Evolutionary conservation across 495 filamentous ascomycete genomes (phyloP).

Genomic region (Lophium mytilinum): DNA sequence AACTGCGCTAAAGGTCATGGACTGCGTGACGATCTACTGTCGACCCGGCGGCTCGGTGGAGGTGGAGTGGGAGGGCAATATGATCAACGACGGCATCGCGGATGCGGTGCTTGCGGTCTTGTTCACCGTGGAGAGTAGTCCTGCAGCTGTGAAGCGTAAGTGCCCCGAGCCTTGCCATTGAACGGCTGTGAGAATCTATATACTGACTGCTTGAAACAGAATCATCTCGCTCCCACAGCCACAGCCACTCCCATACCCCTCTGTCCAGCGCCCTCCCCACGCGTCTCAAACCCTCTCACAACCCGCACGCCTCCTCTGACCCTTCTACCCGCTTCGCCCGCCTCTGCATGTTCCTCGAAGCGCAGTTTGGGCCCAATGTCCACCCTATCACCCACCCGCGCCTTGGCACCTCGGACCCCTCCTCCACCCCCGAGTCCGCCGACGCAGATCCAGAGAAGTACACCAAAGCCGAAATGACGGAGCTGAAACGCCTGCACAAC

Average conservation of each 20-base stretch:
- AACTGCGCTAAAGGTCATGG: constrained; percentile 77
- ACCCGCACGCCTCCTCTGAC: constrained; percentile 58
- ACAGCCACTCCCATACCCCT: constrained; percentile 30
- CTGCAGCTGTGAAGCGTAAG: constrained; percentile 89
- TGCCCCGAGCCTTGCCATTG: constrained; percentile 1
- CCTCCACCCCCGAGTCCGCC: constrained; percentile 24
- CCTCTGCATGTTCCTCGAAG: constrained; percentile 91
- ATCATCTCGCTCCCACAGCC: constrained; percentile 54
- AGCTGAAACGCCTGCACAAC: constrained; percentile 61
- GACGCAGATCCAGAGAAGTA: constrained; percentile 23
- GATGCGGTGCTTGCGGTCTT: constrained; percentile 91
- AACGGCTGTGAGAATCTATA: background rate
- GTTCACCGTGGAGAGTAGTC: constrained; percentile 80
- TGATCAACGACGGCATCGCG: constrained; percentile 94
- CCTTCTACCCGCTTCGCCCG: constrained; percentile 69
- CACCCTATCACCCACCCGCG: constrained; percentile 60
- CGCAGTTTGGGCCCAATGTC: constrained; percentile 78
- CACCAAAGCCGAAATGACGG: constrained; percentile 47
- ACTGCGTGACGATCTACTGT: constrained; percentile 70
- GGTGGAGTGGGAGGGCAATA: constrained; percentile 94
- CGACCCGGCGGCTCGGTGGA: constrained; percentile 67
- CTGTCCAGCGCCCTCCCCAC: constrained; percentile 2
- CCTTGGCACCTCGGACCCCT: constrained; percentile 21
- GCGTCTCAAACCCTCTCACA: constrained; percentile 42
- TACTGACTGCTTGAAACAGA: constrained; percentile 29